phyloP scores from a whole-genome alignment of 2,329 filamentous ascomycete species.

The Exophiala alcalophila region DNA sequence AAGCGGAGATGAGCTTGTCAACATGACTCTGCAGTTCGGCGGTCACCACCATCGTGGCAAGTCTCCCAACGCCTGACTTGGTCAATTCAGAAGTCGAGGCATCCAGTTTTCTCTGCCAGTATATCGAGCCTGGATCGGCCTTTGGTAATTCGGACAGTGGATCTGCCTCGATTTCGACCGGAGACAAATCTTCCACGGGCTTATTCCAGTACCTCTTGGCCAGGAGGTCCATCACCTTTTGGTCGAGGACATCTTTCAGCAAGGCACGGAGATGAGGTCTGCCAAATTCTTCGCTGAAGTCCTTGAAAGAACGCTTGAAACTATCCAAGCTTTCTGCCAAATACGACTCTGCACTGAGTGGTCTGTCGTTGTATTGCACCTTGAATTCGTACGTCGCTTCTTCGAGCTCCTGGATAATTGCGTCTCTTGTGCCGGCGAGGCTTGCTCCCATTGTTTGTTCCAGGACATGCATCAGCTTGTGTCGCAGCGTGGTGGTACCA shows the following conservation, averaged over 20 bases:
- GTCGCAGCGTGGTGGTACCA: slow-evolving; percentile 81
- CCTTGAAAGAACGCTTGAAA: slow-evolving; percentile 97
- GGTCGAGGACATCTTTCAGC: slow-evolving; percentile 87
- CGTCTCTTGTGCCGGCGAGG: slow-evolving; percentile 82
- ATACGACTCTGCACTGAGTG: slow-evolving; percentile 92
- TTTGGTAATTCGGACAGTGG: slow-evolving; percentile 75
- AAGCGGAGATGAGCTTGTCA: slow-evolving; percentile 71
- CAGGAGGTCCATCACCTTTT: slow-evolving; percentile 87
- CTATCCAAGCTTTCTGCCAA: slow-evolving; percentile 90
- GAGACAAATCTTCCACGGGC: slow-evolving; percentile 77
- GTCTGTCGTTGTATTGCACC: slow-evolving; percentile 97
- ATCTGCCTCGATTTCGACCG: slow-evolving; percentile 65
- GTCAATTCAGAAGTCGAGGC: slow-evolving; percentile 86
- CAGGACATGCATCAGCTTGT: slow-evolving; percentile 94
- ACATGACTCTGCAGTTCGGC: slow-evolving; percentile 82
- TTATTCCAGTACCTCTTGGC: slow-evolving; percentile 97
- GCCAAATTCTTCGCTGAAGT: slow-evolving; percentile 85
- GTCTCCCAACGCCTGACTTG: slow-evolving; percentile 85
- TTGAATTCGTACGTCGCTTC: slow-evolving; percentile 99
- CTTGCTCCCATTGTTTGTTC: slow-evolving; percentile 97
- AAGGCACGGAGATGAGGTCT: slow-evolving; percentile 84
- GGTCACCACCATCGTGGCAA: slow-evolving; percentile 89
- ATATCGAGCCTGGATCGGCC: slow-evolving; percentile 76
- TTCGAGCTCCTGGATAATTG: slow-evolving; percentile 90
- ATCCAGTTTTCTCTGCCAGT: slow-evolving; percentile 93